phyloP scores from a whole-genome alignment of 805 yeast genomes.

The Hanseniaspora nectarophila region DNA sequence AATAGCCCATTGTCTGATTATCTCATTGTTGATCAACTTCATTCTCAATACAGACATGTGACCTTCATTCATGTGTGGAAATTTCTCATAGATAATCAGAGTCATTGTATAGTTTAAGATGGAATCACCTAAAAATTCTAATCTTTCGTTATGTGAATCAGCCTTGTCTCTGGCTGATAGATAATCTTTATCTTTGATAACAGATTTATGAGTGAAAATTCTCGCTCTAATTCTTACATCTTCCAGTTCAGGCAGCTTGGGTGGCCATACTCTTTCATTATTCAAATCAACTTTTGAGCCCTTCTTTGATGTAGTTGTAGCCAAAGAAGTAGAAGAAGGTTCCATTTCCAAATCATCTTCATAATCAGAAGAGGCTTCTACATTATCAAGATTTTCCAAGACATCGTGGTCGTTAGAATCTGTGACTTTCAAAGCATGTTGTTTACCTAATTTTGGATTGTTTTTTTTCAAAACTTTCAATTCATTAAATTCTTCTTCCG shows the following conservation, averaged over 20 bases:
- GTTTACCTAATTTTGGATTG: conserved; percentile 7
- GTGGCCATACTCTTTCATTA: conserved; percentile 37
- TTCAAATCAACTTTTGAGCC: conserved; percentile 7
- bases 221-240: conserved; percentile 48
- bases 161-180: conserved; percentile 47
- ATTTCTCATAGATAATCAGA: conserved; percentile 47
- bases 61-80: conserved; percentile 71
- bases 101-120: conserved; percentile 65
- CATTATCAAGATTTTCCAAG: neutral
- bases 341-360: conserved; percentile 7
- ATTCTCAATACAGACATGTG: conserved; percentile 61
- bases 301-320: conserved; percentile 17
- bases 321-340: conserved; percentile 1
- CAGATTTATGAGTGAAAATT: conserved; percentile 74
- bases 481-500: conserved; percentile 7
- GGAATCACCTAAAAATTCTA: conserved; percentile 87
- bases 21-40: conserved; percentile 57
- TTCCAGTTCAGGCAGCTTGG: conserved; percentile 56
- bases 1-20: conserved; percentile 57
- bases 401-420: neutral
- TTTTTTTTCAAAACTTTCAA: neutral
- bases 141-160: conserved; percentile 64
- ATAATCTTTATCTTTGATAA: conserved; percentile 46
- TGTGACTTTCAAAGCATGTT: neutral
- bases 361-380: conserved; percentile 13